Conservation (phyloP, 2,329 filamentous ascomycete genomes). For the Niveomyces coronatus region DNA sequence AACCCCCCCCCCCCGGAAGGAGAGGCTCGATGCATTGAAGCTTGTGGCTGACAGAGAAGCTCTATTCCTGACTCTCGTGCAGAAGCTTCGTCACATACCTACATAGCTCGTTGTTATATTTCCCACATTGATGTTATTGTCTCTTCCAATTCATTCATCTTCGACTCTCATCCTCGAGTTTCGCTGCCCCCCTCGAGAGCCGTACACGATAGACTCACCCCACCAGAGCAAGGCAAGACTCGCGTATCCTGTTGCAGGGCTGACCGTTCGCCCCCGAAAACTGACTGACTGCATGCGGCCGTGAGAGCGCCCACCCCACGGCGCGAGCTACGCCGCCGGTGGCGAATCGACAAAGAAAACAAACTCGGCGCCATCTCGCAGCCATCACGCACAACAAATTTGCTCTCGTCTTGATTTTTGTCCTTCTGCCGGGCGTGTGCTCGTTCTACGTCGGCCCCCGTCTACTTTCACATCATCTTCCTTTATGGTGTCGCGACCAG, state of each 20-base stretch:
- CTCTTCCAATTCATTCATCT: background rate
- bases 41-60: background rate
- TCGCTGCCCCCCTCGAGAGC: too few species aligned
- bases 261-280: background rate
- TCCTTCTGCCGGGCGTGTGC: background rate
- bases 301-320: conserved; percentile 1
- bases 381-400: background rate
- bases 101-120: too few species aligned
- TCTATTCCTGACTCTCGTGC: conserved; percentile 3
- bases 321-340: conserved; percentile 3
- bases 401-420: too few species aligned
- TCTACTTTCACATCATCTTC: too few species aligned
- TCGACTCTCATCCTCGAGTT: background rate
- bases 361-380: background rate
- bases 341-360: background rate
- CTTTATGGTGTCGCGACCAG: conserved; percentile 59
- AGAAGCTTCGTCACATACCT: background rate
- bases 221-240: conserved; percentile 1
- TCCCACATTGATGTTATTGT: too few species aligned
- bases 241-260: conserved; percentile 7
- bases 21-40: conserved; percentile 1
- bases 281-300: conserved; percentile 1
- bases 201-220: too few species aligned
- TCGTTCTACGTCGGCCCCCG: background rate
- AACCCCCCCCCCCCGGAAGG: too few species aligned